Evolutionary conservation across 1,284 basidiomycete species (phyloP), one percentile per base, ranked within the genome.

Genomic region (Exobasidium cylindrosporum): DNA sequence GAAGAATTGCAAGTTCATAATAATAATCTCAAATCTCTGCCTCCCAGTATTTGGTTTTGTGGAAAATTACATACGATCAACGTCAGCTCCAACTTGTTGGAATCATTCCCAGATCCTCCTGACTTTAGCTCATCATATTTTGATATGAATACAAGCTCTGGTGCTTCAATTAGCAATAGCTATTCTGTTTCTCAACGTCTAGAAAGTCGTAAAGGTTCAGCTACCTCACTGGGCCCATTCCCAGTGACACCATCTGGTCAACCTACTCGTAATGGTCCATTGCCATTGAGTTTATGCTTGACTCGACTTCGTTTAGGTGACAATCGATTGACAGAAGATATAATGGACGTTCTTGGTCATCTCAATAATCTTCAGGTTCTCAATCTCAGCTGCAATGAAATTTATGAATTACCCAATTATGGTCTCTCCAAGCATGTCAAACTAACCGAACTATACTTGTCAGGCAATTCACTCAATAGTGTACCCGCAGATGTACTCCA

Each of bases 371-470:
- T 79, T 56, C 73, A 85, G 2, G 87, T 93, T 1, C 85, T 98
- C 60, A 98, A 98, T 72, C 83, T 98, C 32, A 92, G 91, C 61
- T 97, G 97, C 83, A 99, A 99, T 82, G 88, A 92, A 64, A 90
- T 98, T 62, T 89, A 90, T 79, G 92, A 96, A 76, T 85, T 97
- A 0, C 82, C 86, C 0, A 66, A 68, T 47, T 83, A 85, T 32
- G 92, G 92, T 66, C 87, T 97, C 70, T 83, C 85, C 65, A 88
- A 87, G 63, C 84, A 91, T 65, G 75, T 80, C 28, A 80, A 81
- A 62, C 84, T 99, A 26, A 87, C 91, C 79, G 89, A 94, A 81
- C 83, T 99, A 40, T 98, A 97, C 79, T 83, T 98, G 5, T 92
- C 90, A 68, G 93, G 95, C 32, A 98, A 97, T 82, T 89, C 90